These are phyloP conservation scores for Metschnikowia santaceciliae DNA, from an alignment of 805 yeast species.

Conservation along the genomic window DNA sequence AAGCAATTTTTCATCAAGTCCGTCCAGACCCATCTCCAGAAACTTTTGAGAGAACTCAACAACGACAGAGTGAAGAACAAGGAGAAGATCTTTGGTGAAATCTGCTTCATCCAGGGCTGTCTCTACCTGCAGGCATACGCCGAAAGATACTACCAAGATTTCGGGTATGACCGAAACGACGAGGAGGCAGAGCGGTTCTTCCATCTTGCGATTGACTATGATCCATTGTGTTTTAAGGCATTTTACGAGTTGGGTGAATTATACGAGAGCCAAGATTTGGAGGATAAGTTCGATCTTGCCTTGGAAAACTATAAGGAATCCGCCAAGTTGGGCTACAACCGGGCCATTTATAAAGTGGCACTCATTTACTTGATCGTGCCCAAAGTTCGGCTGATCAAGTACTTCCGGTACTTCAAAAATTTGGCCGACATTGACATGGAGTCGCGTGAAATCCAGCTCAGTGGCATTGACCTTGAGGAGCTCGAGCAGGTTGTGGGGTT, in stretches of 20 bases:
- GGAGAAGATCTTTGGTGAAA: conserved; percentile 24
- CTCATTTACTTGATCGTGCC: conserved; percentile 34
- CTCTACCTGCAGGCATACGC: conserved; percentile 34
- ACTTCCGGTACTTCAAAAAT: conserved; percentile 32
- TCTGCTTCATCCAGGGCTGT: conserved; percentile 35
- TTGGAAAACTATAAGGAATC: conserved; percentile 32
- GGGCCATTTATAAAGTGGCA: conserved; percentile 42
- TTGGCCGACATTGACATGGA: conserved; percentile 36
- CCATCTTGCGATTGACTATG: conserved; percentile 28
- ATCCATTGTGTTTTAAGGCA: conserved; percentile 31
- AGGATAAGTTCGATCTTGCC: conserved; percentile 30
- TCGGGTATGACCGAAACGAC: conserved; percentile 28
- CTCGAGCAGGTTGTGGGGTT: conserved; percentile 38
- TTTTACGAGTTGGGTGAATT: conserved; percentile 38
- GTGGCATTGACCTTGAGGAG: conserved; percentile 38
- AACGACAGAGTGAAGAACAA: conserved; percentile 11
- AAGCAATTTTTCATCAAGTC: conserved; percentile 37
- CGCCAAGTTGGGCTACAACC: conserved; percentile 41
- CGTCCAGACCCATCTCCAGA: conserved; percentile 33
- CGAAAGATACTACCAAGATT: conserved; percentile 31
- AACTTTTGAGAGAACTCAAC: conserved; percentile 31
- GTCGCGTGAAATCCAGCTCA: conserved; percentile 29
- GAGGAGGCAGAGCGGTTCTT: conserved; percentile 28
- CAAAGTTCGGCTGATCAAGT: conserved; percentile 31
- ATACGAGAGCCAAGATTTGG: conserved; percentile 30